Evolutionary conservation across 2,329 filamentous ascomycete species (phyloP).

Genomic region (Talaromyces marneffei): DNA sequence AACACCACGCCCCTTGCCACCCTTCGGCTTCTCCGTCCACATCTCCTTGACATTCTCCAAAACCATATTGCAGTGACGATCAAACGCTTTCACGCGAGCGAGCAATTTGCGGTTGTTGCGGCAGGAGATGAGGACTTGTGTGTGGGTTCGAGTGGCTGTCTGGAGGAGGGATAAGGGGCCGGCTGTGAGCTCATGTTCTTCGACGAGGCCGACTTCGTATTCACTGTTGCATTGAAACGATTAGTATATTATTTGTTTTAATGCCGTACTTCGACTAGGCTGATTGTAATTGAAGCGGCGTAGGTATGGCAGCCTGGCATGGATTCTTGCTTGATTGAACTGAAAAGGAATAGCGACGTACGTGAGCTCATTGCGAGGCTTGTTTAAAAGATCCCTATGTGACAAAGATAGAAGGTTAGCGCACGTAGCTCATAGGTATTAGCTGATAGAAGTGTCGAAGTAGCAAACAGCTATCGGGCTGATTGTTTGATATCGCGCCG

Average conservation of each 20-base stretch:
- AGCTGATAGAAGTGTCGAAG: background rate
- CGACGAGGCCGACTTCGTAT: constrained; percentile 79
- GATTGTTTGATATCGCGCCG: constrained; percentile 20
- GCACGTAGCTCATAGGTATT: constrained; percentile 24
- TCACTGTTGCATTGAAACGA: constrained; percentile 52
- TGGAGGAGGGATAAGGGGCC: constrained; percentile 90
- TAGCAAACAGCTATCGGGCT: background rate
- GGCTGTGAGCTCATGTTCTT: constrained; percentile 73
- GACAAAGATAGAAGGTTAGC: constrained; percentile 17
- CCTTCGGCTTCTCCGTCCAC: constrained; percentile 93
- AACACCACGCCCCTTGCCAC: constrained; percentile 84
- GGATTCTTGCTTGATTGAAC: background rate
- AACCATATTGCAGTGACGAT: constrained; percentile 99
- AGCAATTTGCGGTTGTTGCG: constrained; percentile 98
- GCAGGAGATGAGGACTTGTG: constrained; percentile 93
- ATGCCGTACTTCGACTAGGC: background rate
- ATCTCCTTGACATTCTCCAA: constrained; percentile 97
- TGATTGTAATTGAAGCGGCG: background rate
- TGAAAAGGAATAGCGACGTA: constrained; percentile 43
- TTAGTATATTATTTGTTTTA: background rate
- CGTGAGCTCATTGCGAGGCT: constrained; percentile 87
- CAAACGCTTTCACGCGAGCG: constrained; percentile 95
- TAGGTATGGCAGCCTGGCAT: background rate
- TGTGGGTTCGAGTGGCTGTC: constrained; percentile 89
- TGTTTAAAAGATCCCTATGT: constrained; percentile 75